A percentile compares a stretch with the other conserved stretches of the same genome.
phyloP scores from a whole-genome alignment of 1,139 yeast genomes.

The Geotrichum restrictum region DNA sequence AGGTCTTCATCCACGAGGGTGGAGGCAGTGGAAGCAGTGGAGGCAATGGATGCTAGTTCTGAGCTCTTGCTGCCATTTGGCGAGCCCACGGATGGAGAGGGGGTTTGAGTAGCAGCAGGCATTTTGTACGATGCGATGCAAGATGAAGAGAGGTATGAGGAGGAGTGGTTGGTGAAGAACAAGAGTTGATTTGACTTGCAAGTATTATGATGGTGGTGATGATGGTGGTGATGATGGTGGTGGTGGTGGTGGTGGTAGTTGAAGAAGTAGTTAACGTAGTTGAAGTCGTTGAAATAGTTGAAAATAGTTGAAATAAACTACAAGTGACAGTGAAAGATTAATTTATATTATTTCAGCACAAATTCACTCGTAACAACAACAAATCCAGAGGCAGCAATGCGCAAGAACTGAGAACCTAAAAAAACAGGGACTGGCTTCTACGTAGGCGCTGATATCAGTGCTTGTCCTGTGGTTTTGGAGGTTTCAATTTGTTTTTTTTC shows the following conservation, averaged over 20 bases:
- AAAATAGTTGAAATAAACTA: too few species aligned
- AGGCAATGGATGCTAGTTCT: background rate
- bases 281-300: background rate
- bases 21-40: background rate
- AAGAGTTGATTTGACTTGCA: too few species aligned
- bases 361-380: too few species aligned
- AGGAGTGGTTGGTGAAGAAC: too few species aligned
- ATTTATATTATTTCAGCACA: too few species aligned
- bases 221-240: background rate
- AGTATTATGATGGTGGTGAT: too few species aligned
- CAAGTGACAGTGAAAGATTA: too few species aligned
- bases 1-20: constrained; percentile 6
- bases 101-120: background rate
- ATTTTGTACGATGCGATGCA: background rate
- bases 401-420: background rate
- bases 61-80: constrained; percentile 9
- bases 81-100: background rate
- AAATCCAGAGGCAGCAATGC: background rate
- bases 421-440: too few species aligned
- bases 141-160: too few species aligned
- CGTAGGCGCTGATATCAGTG: too few species aligned
- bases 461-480: too few species aligned
- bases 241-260: background rate
- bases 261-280: background rate
- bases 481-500: too few species aligned